These are phyloP conservation scores for Kwoniella mangroviensis DNA, from an alignment of 768 basidiomycete genomes.

Conservation along the genomic window DNA sequence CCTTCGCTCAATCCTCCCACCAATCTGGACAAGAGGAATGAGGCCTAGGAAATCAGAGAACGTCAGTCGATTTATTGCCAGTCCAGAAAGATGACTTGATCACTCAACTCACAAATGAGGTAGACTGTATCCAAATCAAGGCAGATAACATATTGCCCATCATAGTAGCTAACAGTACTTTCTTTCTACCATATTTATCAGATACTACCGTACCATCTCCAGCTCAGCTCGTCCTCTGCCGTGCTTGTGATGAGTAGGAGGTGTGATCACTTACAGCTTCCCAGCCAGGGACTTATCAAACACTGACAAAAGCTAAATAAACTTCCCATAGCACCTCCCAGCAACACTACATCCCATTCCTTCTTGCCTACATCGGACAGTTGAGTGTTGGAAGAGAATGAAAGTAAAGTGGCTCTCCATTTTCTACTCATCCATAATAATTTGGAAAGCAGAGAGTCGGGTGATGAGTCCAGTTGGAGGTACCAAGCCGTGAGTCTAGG, in stretches of 20 bases:
- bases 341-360: slow-evolving; percentile 90
- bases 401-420: slow-evolving; percentile 66
- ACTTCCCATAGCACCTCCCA: slow-evolving; percentile 89
- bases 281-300: slow-evolving; percentile 78
- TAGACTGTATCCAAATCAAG: slow-evolving; percentile 85
- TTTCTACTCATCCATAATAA: slow-evolving; percentile 72
- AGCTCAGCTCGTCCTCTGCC: slow-evolving; percentile 17
- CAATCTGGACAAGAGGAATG: slow-evolving; percentile 84
- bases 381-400: slow-evolving; percentile 39
- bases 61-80: too few species aligned
- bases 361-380: slow-evolving; percentile 43
- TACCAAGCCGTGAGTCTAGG: slow-evolving; percentile 84
- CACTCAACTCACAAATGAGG: slow-evolving; percentile 68
- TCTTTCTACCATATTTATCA: slow-evolving; percentile 87
- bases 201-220: slow-evolving; percentile 75
- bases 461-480: slow-evolving; percentile 75
- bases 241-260: not conserved
- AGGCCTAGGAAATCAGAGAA: slow-evolving; percentile 57
- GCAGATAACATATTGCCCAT: slow-evolving; percentile 92
- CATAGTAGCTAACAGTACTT: slow-evolving; percentile 83
- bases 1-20: slow-evolving; percentile 95
- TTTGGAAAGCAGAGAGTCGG: slow-evolving; percentile 71
- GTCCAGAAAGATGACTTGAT: not conserved
- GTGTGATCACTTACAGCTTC: slow-evolving; percentile 56
- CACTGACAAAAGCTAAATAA: slow-evolving; percentile 58